Conservation (phyloP, 257 asterid species). For the Striga asiatica region DNA sequence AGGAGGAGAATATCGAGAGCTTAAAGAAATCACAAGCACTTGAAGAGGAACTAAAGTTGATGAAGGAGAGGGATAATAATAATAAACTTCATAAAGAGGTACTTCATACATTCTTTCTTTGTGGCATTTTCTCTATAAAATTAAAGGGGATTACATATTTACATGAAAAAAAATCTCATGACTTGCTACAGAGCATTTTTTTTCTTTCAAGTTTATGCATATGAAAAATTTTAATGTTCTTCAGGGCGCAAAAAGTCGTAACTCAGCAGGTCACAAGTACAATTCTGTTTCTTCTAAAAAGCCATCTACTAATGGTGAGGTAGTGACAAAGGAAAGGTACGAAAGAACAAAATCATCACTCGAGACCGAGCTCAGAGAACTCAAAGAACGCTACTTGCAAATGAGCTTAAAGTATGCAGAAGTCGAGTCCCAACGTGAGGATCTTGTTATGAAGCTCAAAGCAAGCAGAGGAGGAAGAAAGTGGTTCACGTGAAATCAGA, state of each 20-base stretch:
- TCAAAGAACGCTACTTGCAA: constrained; percentile 65
- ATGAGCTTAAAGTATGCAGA: constrained; percentile 94
- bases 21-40: constrained; percentile 45
- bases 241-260: no score
- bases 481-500: constrained; percentile 48
- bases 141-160: no score
- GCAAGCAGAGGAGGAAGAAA: constrained; percentile 42
- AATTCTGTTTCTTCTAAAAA: neutral
- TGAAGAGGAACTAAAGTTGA: constrained; percentile 35
- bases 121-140: neutral
- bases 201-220: no score
- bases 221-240: no score
- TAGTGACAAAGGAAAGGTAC: constrained; percentile 35
- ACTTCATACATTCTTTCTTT: neutral
- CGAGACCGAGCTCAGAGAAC: constrained; percentile 68
- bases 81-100: constrained; percentile 48
- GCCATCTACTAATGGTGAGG: neutral
- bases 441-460: constrained; percentile 87
- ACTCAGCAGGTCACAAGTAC: neutral
- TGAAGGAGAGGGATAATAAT: constrained; percentile 27
- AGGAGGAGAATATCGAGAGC: constrained; percentile 48
- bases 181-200: no score
- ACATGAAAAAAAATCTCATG: no score
- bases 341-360: constrained; percentile 64
- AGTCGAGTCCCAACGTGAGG: constrained; percentile 79